Percentiles rank a stretch among this genome's conserved stretches.
Evolutionary conservation across 306 rosid genomes (phyloP).

Genomic region (Cucumis sativus): Cucumber_9930_V3 NC_026659.2:7711501-7712000

Average conservation of each 20-base stretch:
- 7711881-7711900: constrained; percentile 74
- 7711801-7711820: background rate
- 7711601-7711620: background rate
- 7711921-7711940: background rate
- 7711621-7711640: background rate
- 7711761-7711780: background rate
- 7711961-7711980: background rate
- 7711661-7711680: background rate
- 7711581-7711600: background rate
- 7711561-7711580: background rate
- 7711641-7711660: background rate
- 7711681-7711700: background rate
- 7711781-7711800: background rate
- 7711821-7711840: constrained; percentile 54
- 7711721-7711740: background rate
- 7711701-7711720: background rate
- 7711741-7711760: background rate
- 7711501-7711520: too few species aligned
- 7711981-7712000: background rate
- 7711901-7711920: constrained; percentile 64
- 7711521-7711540: background rate
- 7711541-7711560: background rate
- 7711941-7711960: background rate
- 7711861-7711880: constrained; percentile 63
- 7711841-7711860: constrained; percentile 47